Evolutionary conservation across 2,329 filamentous ascomycete genomes (phyloP).

Genomic region (Paramyrothecium sp.): DNA sequence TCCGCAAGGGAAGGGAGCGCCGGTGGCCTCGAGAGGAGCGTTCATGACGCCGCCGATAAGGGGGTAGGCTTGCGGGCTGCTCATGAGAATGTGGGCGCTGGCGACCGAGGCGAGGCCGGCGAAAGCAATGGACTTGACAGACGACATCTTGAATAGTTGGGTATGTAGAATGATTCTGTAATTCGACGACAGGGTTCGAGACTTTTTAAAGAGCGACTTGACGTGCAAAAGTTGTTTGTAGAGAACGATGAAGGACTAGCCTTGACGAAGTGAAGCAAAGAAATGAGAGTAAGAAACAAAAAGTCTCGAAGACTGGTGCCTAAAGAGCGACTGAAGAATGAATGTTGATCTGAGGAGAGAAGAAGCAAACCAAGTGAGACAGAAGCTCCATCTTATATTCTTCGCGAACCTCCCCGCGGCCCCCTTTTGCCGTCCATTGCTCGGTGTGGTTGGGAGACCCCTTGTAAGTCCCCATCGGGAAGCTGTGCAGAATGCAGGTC

Average conservation of each 20-base stretch:
- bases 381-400: not conserved
- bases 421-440: no score
- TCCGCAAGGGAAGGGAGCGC: conserved; percentile 75
- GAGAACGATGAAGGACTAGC: not conserved
- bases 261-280: not conserved
- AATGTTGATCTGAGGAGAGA: not conserved
- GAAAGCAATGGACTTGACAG: conserved; percentile 12
- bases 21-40: conserved; percentile 58
- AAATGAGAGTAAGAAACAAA: not conserved
- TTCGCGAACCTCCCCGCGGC: no score
- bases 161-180: not conserved
- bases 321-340: not conserved
- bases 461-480: no score
- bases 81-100: conserved; percentile 76
- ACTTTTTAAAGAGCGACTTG: not conserved
- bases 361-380: not conserved
- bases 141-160: conserved; percentile 46
- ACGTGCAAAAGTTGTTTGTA: not conserved
- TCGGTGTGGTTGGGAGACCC: no score
- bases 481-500: no score
- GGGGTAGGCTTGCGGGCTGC: conserved; percentile 62
- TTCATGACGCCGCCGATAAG: conserved; percentile 43
- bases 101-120: conserved; percentile 58
- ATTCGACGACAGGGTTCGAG: not conserved
- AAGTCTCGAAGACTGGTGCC: not conserved